Conservation (phyloP, 2,329 filamentous ascomycete genomes). For the Fusarium nurragi region DNA sequence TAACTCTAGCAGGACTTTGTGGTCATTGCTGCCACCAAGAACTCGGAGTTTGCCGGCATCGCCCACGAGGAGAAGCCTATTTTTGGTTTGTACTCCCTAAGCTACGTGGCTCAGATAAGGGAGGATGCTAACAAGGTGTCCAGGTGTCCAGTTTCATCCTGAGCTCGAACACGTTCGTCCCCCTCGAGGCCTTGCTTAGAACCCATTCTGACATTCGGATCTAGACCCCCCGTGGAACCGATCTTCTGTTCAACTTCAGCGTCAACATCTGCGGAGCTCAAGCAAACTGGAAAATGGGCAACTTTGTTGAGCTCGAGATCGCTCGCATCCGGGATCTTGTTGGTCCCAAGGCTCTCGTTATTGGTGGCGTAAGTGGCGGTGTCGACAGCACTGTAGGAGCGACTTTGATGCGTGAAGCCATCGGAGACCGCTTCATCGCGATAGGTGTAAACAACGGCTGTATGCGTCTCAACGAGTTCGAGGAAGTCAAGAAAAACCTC, state of each 20-base stretch:
- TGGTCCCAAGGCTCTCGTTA: constrained; percentile 78
- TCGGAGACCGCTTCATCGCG: constrained; percentile 77
- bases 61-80: constrained; percentile 75
- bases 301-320: constrained; percentile 85
- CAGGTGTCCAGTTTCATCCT: constrained; percentile 85
- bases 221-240: constrained; percentile 58
- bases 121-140: constrained; percentile 6
- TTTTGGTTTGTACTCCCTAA: constrained; percentile 60
- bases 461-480: constrained; percentile 86
- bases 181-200: background rate
- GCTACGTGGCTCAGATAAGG: background rate
- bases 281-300: constrained; percentile 84
- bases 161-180: constrained; percentile 65
- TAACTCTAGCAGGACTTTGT: constrained; percentile 62
- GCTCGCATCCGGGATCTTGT: constrained; percentile 81
- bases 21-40: constrained; percentile 77
- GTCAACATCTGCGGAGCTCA: constrained; percentile 81
- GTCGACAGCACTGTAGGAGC: constrained; percentile 76
- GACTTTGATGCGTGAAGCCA: constrained; percentile 86
- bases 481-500: constrained; percentile 82
- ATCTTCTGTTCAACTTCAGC: constrained; percentile 81
- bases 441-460: constrained; percentile 67
- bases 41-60: constrained; percentile 83
- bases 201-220: background rate
- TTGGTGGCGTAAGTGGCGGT: constrained; percentile 20